phyloP scores from a whole-genome alignment of 2,329 filamentous ascomycete genomes.

The Colletotrichum theobromicola region DNA sequence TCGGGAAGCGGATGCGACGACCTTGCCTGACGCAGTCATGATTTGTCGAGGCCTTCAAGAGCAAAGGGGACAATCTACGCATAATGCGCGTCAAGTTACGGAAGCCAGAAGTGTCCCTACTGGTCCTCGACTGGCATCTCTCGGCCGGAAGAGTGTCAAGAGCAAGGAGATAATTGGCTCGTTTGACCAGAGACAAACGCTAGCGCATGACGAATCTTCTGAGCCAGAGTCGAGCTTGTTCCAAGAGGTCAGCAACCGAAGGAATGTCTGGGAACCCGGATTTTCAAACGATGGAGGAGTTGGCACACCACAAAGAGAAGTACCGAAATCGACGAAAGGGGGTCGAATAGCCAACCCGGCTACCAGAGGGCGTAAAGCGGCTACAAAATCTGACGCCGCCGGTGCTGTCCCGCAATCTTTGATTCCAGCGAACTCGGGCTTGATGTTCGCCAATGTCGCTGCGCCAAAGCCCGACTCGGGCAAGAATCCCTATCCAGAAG shows the following conservation, averaged over 20 bases:
- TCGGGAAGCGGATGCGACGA: background rate
- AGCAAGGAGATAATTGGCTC: slow-evolving; percentile 54
- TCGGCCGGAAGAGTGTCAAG: slow-evolving; percentile 48
- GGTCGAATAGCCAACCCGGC: slow-evolving; percentile 46
- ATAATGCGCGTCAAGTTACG: background rate
- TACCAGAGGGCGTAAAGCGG: slow-evolving; percentile 58
- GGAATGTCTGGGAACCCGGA: background rate
- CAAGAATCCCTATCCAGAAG: background rate
- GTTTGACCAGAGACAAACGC: slow-evolving; percentile 14
- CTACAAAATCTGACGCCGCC: slow-evolving; percentile 55
- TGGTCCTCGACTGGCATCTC: slow-evolving; percentile 41
- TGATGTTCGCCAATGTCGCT: background rate
- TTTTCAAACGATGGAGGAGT: background rate
- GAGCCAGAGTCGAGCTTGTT: background rate
- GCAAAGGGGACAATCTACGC: background rate
- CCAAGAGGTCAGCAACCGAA: background rate
- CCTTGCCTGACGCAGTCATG: background rate
- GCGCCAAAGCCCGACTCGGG: background rate
- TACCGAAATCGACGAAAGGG: background rate
- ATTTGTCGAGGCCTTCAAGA: too few species aligned
- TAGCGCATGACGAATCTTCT: background rate
- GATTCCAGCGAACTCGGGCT: slow-evolving; percentile 29
- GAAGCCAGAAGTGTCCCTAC: background rate
- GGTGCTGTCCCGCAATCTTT: slow-evolving; percentile 50
- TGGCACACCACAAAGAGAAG: background rate